Evolutionary conservation across 306 rosid species (phyloP), one percentile per base, ranked within the genome.

Genomic region (Quercus engelmannii): DNA sequence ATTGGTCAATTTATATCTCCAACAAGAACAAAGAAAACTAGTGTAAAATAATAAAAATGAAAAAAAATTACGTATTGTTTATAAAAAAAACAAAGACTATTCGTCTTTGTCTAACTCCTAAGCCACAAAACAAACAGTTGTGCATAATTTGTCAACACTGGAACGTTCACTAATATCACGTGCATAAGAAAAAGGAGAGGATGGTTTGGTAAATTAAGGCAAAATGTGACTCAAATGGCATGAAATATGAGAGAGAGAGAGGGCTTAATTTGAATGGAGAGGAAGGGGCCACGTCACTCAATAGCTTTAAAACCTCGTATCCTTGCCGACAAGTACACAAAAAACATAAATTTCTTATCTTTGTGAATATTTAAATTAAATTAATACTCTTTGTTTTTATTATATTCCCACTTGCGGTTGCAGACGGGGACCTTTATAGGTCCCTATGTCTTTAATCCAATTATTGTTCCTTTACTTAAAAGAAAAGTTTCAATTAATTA

Each of bases 271-370:
- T 35, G 78, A 64, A 85, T 17, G 88, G 81, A 75, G 69, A 69
- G 76, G 79, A 81, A 46, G 83, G 67, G 49, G 69, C 88, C 88
- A 81, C 81, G 88, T 81, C 79, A 61, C 43, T 63, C 1, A 8
- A 25, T 33, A 33, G 55, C 28, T 71, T 41, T 76, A 57, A 71
- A 79, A 75, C 83, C 85, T 85, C 88, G 85, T 85, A 85, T 77
- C 73, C 80, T 81, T 78, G 83, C 85, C 86, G 88, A 81, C 86
- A 75, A 73, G 56, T 51, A 71, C 76, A 74, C 31, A 55, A 59
- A 30, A 55, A 71, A 33, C 81, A 55, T 41, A 69, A 54, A 62
- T 78, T 78, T 77, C 71, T 55, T 55, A 81, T 73, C 78, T 3
- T 76, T 58, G 41, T 5, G 17, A 19, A 68, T 68, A 68, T 8